These are phyloP conservation scores for Tephrocybe rancida DNA, from an alignment of 768 basidiomycete species.

Conservation along the genomic window DNA sequence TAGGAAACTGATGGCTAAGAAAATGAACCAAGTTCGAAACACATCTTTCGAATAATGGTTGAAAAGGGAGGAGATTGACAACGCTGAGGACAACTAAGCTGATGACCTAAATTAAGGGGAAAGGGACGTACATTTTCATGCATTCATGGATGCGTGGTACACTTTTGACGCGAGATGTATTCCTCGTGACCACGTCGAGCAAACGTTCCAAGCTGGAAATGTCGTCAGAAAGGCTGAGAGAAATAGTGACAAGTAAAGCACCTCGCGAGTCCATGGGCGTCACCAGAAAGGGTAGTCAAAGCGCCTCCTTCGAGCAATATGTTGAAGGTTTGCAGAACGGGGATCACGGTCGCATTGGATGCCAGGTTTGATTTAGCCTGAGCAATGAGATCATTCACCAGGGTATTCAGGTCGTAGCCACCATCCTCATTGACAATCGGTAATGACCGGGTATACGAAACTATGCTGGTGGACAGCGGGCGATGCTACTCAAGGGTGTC, in stretches of 20 bases:
- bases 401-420: conserved; percentile 49
- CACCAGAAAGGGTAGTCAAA: conserved; percentile 49
- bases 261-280: conserved; percentile 52
- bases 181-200: conserved; percentile 58
- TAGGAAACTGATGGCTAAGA: conserved; percentile 80
- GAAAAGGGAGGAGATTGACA: conserved; percentile 61
- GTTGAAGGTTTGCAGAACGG: conserved; percentile 76
- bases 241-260: conserved; percentile 24
- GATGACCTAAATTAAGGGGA: neutral
- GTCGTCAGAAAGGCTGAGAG: conserved; percentile 8
- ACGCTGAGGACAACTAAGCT: conserved; percentile 43
- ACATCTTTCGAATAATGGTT: conserved; percentile 44
- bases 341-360: conserved; percentile 79
- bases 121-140: conserved; percentile 74
- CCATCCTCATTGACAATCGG: conserved; percentile 36
- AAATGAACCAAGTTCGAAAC: conserved; percentile 56
- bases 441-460: conserved; percentile 55
- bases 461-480: conserved; percentile 62
- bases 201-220: conserved; percentile 53
- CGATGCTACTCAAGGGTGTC: conserved; percentile 55
- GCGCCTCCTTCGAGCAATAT: conserved; percentile 71
- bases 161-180: conserved; percentile 74
- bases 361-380: conserved; percentile 55
- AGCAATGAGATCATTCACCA: conserved; percentile 60
- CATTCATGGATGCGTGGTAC: conserved; percentile 78